phyloP scores from a whole-genome alignment of 148 eudicot species.

The Dysphania ambrosioides region DNA sequence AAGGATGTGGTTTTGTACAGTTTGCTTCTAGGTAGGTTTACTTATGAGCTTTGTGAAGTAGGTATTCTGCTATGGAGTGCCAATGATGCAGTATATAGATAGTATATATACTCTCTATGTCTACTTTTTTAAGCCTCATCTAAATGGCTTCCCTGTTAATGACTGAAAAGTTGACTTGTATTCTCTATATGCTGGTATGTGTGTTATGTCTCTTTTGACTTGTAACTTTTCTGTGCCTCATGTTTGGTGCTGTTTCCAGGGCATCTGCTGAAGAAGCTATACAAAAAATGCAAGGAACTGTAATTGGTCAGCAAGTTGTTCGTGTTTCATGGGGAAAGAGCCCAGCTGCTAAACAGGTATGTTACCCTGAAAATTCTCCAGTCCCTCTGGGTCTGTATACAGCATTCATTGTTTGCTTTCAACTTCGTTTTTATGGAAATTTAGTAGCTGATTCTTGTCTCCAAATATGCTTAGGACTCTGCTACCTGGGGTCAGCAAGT shows the following conservation, averaged over 20 bases:
- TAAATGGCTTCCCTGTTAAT: background rate
- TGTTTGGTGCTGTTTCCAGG: slow-evolving; percentile 35
- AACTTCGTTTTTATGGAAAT: slow-evolving; percentile 5
- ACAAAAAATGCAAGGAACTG: slow-evolving; percentile 76
- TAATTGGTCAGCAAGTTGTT: slow-evolving; percentile 85
- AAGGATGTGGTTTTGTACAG: slow-evolving; percentile 96
- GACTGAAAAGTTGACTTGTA: background rate
- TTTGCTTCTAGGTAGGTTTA: slow-evolving; percentile 63
- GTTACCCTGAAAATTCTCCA: background rate
- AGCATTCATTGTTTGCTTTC: background rate
- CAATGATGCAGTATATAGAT: background rate
- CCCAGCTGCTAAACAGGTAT: slow-evolving; percentile 79
- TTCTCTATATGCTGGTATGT: background rate
- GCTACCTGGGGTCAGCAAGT: slow-evolving; percentile 76
- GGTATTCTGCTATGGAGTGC: background rate
- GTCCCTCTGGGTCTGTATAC: background rate
- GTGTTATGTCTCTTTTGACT: background rate
- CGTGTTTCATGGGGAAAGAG: slow-evolving; percentile 92
- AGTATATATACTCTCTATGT: background rate
- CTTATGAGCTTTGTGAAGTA: background rate
- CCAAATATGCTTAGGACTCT: slow-evolving; percentile 47
- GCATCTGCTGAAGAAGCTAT: slow-evolving; percentile 93
- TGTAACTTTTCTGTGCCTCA: background rate
- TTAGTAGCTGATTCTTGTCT: slow-evolving; percentile 7
- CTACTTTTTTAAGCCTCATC: background rate